A percentile compares a stretch with the other conserved stretches of the same genome.
Conservation (phyloP, 192 early-diverging fungal species). For the Chytriomyces hyalinus region DNA sequence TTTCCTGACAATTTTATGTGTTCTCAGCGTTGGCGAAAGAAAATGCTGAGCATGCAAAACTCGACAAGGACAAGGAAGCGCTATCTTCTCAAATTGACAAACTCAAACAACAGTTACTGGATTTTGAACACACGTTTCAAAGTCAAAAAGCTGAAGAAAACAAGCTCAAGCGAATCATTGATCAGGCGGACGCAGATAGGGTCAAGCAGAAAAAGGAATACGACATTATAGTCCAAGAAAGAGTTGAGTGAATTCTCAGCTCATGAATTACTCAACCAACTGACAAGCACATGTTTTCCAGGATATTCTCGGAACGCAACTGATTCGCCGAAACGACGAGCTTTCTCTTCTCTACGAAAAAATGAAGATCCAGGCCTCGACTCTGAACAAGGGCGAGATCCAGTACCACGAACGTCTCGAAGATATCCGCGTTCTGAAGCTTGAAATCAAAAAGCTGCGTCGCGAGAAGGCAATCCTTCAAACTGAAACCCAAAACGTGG, state of each 20-base stretch:
- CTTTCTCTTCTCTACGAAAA: constrained; percentile 67
- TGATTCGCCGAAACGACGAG: constrained; percentile 65
- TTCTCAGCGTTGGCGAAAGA: constrained; percentile 62
- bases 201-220: constrained; percentile 65
- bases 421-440: constrained; percentile 65
- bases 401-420: constrained; percentile 66
- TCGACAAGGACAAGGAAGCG: constrained; percentile 68
- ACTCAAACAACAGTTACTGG: constrained; percentile 58
- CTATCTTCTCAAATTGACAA: constrained; percentile 59
- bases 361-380: constrained; percentile 66
- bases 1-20: background rate
- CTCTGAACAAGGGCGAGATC: constrained; percentile 67
- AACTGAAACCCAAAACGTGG: constrained; percentile 64
- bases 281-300: constrained; percentile 12
- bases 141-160: constrained; percentile 65
- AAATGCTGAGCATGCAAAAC: constrained; percentile 63
- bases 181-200: constrained; percentile 56
- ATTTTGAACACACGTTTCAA: constrained; percentile 55
- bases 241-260: constrained; percentile 37
- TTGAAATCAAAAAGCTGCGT: constrained; percentile 65
- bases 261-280: background rate
- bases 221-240: constrained; percentile 61
- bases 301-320: constrained; percentile 67
- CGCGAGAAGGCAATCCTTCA: constrained; percentile 66
- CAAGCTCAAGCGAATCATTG: constrained; percentile 64